Evolutionary conservation across 140 eudicot genomes (phyloP), one percentile per base, ranked within the genome.

Genomic region (Ambrosia hybrid): DNA sequence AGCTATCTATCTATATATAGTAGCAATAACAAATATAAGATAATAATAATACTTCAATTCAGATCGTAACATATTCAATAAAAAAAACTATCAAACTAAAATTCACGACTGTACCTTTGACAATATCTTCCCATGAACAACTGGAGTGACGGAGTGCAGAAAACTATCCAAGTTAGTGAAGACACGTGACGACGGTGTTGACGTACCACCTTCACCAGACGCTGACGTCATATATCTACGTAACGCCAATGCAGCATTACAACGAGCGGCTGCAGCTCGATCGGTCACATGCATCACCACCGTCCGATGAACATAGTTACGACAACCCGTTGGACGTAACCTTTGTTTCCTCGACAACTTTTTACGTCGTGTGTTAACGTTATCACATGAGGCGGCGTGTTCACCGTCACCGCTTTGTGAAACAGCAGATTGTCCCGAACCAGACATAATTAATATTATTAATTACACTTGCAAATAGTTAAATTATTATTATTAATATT

Each of bases 81-180:
- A 21, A 21, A 21, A 21, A 21, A 21, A 21, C 26, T 21, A 21
- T 21, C 26, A 21, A 21, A 21, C 26, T 21, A 21, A 53, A 59
- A 12, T 51, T 17, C 14, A 65, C 1, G 8, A 45, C 71, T 84
- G 34, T 30, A 87, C 89, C 87, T 80, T 73, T 9, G 70, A 57
- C 4, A 48, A 67, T 4, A 36, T 51, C 34, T 73, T 81, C 2
- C 85, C 85, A 26, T 74, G 78, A 65, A 87, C 83, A 9, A 60
- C 34, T 1, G 91, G 94, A 73, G 85, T 80, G 37, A 89, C 82
- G 11, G 91, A 83, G n/a, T 83, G 77, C 77, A 87, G 48, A 72
- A 89, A 67, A 6, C 96, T 85, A 72, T 81, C 89, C 60, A 89
- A 67, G 74, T 87, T 89, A 58, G 87, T 82, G 11, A 72, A 39